Base-by-base conservation (phyloP, 225 moss, liverwort and hornwort species). In the Anthoceros angustus region DNA sequence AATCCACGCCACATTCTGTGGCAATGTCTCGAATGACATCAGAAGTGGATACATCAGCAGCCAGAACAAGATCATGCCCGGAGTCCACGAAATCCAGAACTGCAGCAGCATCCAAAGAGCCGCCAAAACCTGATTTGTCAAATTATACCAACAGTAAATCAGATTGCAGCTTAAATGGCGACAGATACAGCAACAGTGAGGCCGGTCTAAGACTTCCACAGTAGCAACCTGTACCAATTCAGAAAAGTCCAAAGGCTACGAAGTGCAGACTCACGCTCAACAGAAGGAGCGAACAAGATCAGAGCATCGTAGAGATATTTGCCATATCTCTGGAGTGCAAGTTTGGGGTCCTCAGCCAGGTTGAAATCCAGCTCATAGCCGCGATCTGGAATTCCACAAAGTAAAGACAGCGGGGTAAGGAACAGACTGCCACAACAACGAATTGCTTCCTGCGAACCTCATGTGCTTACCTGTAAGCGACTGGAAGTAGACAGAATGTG, bases 1-100 rank as follows among this genome's bases (percentile, higher is more conserved):
- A 98, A 77, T 98, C 98, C 68, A 86, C 84, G 41, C 98, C 98
- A 70, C 98, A 92, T 55, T 98, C 98, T 25, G 87, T 89, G 55
- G 92, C 98, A 70, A 98, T 87, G 66, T 92, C 92, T 42, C 92
- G 84, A 61, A 98, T 80, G 48, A 87, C 70, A 68, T 92, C 92
- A 72, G 92, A 98, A 25, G 92, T 86, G 72, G 76, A 80, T 8
- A 80, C 66, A 72, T 79, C 89, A 39, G 92, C 92, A 68, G 98
- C 98, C 43, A 98, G 73, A 79, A 98, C 82, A 43, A 98, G 76
- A 75, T 98, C 98, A 63, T 98, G 98, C 39, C 92, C 98, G 64
- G 89, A 77, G 72, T 98, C 98, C 71, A 98, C 86, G 45, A 98
- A 98, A 62, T 87, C 86, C 79, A 86, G 64, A 42, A 98, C 64